Evolutionary conservation across 2,329 filamentous ascomycete genomes (phyloP), one percentile per base, ranked within the genome.

Genomic region (Fusarium sublunatum): DNA sequence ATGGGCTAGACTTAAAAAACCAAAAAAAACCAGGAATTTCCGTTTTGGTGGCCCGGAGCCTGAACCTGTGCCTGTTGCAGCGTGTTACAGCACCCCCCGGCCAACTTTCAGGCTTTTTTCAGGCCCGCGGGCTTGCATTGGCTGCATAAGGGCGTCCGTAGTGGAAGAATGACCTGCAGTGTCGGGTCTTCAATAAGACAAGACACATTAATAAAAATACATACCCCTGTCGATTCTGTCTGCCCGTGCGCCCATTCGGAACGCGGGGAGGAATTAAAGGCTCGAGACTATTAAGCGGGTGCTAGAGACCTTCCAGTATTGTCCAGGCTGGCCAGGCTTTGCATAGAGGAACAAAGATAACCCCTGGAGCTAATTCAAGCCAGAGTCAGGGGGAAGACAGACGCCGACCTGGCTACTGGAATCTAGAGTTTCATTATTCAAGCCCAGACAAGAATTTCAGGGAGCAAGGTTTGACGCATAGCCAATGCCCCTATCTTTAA

Each of bases 31-130:
- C 34, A 22, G 52, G 43, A 62, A 65, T n/a, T n/a, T n/a, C n/a
- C n/a, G 58, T 62, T 64, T 65, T 64, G 52, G 64, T 70, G 65
- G 61, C 58, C 46, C n/a, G n/a, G n/a, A n/a, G n/a, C n/a, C n/a
- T n/a, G n/a, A n/a, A n/a, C n/a, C n/a, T n/a, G n/a, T n/a, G n/a
- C n/a, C n/a, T n/a, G n/a, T n/a, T n/a, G n/a, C n/a, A n/a, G n/a
- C n/a, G n/a, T n/a, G n/a, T n/a, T n/a, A n/a, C n/a, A n/a, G n/a
- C n/a, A n/a, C n/a, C 40, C 41, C 50, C 47, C 39, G 61, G 58
- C 63, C 42, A 61, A 48, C 31, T 55, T 61, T 60, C 46, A 62
- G 48, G 45, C 47, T 64, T 60, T 52, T 66, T 65, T 46, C 29
- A 56, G 58, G 58, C 45, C n/a, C n/a, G n/a, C n/a, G 48, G 58